Conservation (phyloP, 2,329 filamentous ascomycete genomes). For the Plenodomus biglobosus region DNA sequence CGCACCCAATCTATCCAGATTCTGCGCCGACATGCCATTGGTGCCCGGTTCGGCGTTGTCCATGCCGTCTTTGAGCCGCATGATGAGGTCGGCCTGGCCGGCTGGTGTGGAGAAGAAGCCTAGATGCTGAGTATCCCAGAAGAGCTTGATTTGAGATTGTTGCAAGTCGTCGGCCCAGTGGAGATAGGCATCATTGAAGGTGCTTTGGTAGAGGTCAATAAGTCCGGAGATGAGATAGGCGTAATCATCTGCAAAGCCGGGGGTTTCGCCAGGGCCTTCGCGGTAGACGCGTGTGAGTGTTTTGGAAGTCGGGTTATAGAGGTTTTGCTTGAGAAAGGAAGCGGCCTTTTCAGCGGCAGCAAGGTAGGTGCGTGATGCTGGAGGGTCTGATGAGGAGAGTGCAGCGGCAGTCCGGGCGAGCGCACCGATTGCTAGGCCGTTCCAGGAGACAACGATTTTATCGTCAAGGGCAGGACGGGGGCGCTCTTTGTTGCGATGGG, state of each 20-base stretch:
- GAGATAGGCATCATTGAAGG: conserved; percentile 72
- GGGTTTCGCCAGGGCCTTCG: conserved; percentile 64
- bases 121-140: conserved; percentile 66
- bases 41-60: conserved; percentile 88
- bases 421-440: conserved; percentile 82
- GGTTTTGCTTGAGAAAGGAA: conserved; percentile 68
- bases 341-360: conserved; percentile 68
- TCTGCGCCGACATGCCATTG: conserved; percentile 83
- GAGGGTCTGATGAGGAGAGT: conserved; percentile 62
- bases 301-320: conserved; percentile 67
- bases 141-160: conserved; percentile 71
- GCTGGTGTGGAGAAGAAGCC: conserved; percentile 74
- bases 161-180: conserved; percentile 82
- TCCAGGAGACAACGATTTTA: conserved; percentile 85
- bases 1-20: conserved; percentile 77
- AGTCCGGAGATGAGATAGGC: conserved; percentile 83
- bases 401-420: conserved; percentile 74
- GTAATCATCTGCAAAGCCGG: conserved; percentile 91
- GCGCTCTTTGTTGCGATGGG: conserved; percentile 72
- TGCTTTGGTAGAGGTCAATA: conserved; percentile 80
- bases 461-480: conserved; percentile 78
- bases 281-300: conserved; percentile 75
- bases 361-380: conserved; percentile 63
- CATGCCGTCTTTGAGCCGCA: conserved; percentile 93
- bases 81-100: conserved; percentile 68